These are phyloP conservation scores for Anthracocystis setariae DNA, from an alignment of 1,284 basidiomycete species.

Conservation along the genomic window DNA sequence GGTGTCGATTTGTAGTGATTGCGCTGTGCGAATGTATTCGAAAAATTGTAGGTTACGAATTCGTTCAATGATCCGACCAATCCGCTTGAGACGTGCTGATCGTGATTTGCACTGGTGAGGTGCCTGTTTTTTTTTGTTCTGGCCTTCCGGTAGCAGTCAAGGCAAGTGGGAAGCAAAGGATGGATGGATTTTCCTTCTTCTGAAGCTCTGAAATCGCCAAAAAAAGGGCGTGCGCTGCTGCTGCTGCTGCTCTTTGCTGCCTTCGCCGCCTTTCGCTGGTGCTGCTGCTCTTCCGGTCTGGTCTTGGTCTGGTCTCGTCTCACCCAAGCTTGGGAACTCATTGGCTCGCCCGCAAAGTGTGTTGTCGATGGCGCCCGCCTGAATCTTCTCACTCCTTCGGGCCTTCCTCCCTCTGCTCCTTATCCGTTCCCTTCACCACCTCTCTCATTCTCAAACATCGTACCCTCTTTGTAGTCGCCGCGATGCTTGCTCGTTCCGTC, in stretches of 20 bases:
- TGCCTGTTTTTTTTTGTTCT: slow-evolving; percentile 5
- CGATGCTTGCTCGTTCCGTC: slow-evolving; percentile 65
- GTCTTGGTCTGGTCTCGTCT: slow-evolving; percentile 2
- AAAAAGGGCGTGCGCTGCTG: slow-evolving; percentile 4
- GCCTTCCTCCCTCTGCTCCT: slow-evolving; percentile 3
- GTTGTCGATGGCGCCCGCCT: slow-evolving; percentile 2
- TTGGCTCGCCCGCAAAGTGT: background rate
- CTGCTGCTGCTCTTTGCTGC: background rate
- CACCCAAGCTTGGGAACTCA: background rate
- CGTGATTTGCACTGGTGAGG: slow-evolving; percentile 5
- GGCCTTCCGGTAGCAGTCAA: too few relatives aligned
- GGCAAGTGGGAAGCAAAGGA: slow-evolving; percentile 2
- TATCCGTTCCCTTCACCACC: slow-evolving; percentile 30
- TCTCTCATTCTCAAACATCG: slow-evolving; percentile 20
- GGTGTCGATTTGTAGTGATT: background rate
- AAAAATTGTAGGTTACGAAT: slow-evolving; percentile 11
- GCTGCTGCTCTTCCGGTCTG: background rate
- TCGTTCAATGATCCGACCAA: slow-evolving; percentile 33
- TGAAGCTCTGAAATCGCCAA: background rate
- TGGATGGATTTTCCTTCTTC: background rate
- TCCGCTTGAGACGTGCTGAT: slow-evolving; percentile 20
- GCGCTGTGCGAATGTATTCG: slow-evolving; percentile 2
- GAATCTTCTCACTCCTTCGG: slow-evolving; percentile 28
- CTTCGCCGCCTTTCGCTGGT: slow-evolving; percentile 2
- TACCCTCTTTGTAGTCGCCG: slow-evolving; percentile 24